Evolutionary conservation across 768 basidiomycete genomes (phyloP), one percentile per base, ranked within the genome.

Genomic region (Hygrophorus russula): DNA sequence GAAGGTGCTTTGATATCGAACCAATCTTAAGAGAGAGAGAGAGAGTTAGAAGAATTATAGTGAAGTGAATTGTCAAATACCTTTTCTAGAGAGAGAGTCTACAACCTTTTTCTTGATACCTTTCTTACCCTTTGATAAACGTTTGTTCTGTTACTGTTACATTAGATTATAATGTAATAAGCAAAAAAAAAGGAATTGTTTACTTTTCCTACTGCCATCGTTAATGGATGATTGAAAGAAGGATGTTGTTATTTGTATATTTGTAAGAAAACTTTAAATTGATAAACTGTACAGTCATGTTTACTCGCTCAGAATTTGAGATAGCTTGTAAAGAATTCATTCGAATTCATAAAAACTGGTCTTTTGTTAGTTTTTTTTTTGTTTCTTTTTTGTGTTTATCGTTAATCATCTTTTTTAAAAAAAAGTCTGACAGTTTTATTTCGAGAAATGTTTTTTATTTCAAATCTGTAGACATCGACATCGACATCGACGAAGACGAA

Each of bases 21-120:
- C 96, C 96, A 98, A 56, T 98, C 94, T 96, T 34, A 31, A 29
- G 35, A 5, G 18, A 18, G 18, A 35, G 14, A 14, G 11, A 40
- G 28, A 46, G 20, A 14, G 3, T 27, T 39, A 39, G 49, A 18
- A 46, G 15, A 31, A 11, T 47, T 30, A 39, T 17, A 43, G 35
- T 32, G 29, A 31, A 39, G 34, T 13, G 18, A 35, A n/a, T 3
- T 11, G 45, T 57, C 53, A 48, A 56, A n/a, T n/a, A 93, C 94
- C 94, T 72, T 99, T 99, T 74, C 96, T 83, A 53, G 94, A 83
- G 85, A 99, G 96, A 51, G 96, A 92, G 78, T 99, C 96, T 51
- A 99, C 91, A 64, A 96, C 92, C 82, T 98, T 96, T 76, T 98
- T 99, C 91, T 99, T 99, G 75, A 97, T 82, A 64, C 90, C 91